These are phyloP conservation scores for Dactylis glomerata DNA, from an alignment of 176 grass and related monocot genomes.

Conservation along the genomic window DNA sequence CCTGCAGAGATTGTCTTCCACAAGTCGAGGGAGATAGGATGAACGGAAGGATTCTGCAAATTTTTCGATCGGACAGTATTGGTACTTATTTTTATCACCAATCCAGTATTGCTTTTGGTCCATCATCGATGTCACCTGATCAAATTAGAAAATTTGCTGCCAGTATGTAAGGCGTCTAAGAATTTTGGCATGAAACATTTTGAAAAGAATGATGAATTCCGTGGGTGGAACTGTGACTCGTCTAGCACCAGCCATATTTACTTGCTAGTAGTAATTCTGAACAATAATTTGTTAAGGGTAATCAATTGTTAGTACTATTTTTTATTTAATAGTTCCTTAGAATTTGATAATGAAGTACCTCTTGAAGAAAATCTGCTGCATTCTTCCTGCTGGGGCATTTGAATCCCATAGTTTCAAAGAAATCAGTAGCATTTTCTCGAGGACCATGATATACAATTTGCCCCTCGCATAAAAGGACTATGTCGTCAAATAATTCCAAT, in stretches of 20 bases:
- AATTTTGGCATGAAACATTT: not conserved
- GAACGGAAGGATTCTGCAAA: constrained; percentile 48
- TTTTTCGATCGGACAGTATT: constrained; percentile 47
- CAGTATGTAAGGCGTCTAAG: not conserved
- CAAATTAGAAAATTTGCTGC: not conserved
- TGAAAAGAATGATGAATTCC: not conserved
- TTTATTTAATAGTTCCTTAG: not conserved
- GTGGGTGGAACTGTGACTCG: too few relatives aligned
- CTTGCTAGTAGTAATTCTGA: not conserved
- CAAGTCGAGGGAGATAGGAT: constrained; percentile 31
- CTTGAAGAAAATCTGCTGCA: constrained; percentile 77
- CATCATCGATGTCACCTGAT: constrained; percentile 67
- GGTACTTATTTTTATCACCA: constrained; percentile 47
- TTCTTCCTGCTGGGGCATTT: constrained; percentile 86
- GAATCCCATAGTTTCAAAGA: constrained; percentile 66
- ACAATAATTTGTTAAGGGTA: not conserved
- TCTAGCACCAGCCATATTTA: too few relatives aligned
- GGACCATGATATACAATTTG: constrained; percentile 83
- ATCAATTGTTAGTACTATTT: not conserved
- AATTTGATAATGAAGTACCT: constrained; percentile 48
- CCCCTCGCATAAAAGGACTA: constrained; percentile 77
- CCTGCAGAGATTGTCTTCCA: not conserved
- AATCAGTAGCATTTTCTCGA: constrained; percentile 47
- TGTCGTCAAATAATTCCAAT: constrained; percentile 83
- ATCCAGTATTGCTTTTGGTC: constrained; percentile 71